Evolutionary conservation across 257 asterid species (phyloP), one percentile per base, ranked within the genome.

Genomic region (Ligustrum vulgare): DNA sequence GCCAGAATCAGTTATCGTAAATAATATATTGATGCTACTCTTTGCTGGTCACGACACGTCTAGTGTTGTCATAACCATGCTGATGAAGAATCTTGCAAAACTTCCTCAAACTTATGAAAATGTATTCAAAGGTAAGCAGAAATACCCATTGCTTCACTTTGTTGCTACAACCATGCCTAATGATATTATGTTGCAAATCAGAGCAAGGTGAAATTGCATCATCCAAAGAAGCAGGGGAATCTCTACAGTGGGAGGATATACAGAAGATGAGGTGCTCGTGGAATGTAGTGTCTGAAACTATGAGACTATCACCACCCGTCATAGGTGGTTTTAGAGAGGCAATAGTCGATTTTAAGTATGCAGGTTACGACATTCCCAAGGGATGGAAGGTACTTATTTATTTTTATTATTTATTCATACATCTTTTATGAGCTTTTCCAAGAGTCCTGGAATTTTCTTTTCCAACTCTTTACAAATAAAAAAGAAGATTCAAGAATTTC

Each of bases 31-130:
- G 6, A 43, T 88, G 87, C 82, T 93, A 23, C 89, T 93, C 72
- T 91, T 91, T 69, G 97, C 95, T 6, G 93, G 97, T 20, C 96
- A 91, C 47, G 98, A 91, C 85, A 91, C 96, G 23, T 87, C 96
- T 0, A 88, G 90, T 8, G 88, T 80, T 1, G 80, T 90, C 3
- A 80, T 90, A 39, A 86, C 95, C 5, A 76, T 93, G 80, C 64
- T 90, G 66, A 76, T 93, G 72, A 93, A 86, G 86, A 67, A 45
- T 11, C 96, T 93, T 10, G 96, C 87, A 2, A 81, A 91, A 39
- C 78, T 81, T 56, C 97, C 97, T 49, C 66, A 88, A 60, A 83
- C 90, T 28, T 88, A 93, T 16, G 90, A 89, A 2, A 78, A 79
- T 54, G 89, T 93, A 58, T 81, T 87, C 70, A 70, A 63, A 89